These are phyloP conservation scores for Pascua sp. DNA, from an alignment of 1,284 basidiomycete genomes.

Conservation along the genomic window DNA sequence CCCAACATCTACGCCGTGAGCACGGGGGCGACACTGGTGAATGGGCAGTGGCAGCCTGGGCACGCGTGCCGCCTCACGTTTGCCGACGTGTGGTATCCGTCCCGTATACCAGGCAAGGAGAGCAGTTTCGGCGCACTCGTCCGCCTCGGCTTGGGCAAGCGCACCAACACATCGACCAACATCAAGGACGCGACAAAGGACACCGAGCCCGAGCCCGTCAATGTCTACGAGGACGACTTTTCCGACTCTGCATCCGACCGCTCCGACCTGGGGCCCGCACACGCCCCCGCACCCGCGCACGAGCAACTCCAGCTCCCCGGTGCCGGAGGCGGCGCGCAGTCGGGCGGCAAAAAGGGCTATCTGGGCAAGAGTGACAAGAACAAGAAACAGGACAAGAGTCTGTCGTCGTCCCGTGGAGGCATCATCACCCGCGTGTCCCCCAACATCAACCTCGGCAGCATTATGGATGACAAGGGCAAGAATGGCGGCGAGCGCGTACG, in stretches of 20 bases:
- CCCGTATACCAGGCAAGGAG: constrained; percentile 27
- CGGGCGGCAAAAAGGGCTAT: background rate
- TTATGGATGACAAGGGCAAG: constrained; percentile 62
- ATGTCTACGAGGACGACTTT: constrained; percentile 16
- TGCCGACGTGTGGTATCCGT: constrained; percentile 41
- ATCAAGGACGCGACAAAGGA: background rate
- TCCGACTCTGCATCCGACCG: constrained; percentile 13
- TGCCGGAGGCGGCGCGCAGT: background rate
- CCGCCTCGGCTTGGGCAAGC: constrained; percentile 17
- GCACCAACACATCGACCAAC: background rate
- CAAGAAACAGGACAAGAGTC: constrained; percentile 12
- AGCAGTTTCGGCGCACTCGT: constrained; percentile 33
- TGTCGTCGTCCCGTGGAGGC: constrained; percentile 12
- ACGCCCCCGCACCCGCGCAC: background rate
- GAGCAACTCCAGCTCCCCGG: constrained; percentile 5
- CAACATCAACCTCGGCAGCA: constrained; percentile 60
- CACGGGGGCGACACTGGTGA: constrained; percentile 38
- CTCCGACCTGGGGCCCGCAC: constrained; percentile 3
- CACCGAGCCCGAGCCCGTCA: constrained; percentile 7
- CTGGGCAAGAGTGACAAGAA: constrained; percentile 8
- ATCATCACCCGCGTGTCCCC: constrained; percentile 23
- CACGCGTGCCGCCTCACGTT: constrained; percentile 35
- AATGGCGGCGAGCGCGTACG: constrained; percentile 65
- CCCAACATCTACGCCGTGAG: constrained; percentile 27
- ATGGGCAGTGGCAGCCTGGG: constrained; percentile 39